Base-by-base conservation (phyloP, 805 yeast species). In the Maudiozyma turicensis region DNA sequence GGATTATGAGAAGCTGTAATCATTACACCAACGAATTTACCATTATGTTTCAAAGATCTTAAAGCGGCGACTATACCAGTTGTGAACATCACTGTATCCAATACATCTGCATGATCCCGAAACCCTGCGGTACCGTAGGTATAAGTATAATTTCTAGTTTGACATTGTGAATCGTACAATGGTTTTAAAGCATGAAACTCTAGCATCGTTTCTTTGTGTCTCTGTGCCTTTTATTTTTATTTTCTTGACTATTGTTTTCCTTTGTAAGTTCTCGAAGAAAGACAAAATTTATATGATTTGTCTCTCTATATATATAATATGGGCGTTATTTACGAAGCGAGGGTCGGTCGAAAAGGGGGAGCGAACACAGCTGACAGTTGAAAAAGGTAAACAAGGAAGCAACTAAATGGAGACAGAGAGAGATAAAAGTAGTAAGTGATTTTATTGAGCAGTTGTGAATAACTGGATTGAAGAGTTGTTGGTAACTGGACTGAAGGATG, bases 71-170 rank as follows among this genome's bases (percentile, higher is more conserved):
- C 64, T 15, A 89, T 71, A 2, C 96, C 96, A 14, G 85, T 88
- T 6, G 91, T 75, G 65, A 80, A 86, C 66, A 87, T 84, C 33
- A 90, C 91, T 14, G 88, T 82, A 61, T 87, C 95, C 54, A 91
- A 70, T 14, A 74, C 66, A 20, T 68, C 62, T 1, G 95, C 90
- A 44, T 78, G 71, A 70, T 82, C 82, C 51, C 99, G 78, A 70
- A 93, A 93, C 8, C 99, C 99, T 1, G 99, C 99, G 0, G 99
- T 93, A n/a, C 99, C 99, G 60, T 93, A 93, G 14, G 78, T 68
- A 60, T 79, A 83, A 1, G 52, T 48, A 35, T 67, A 54, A 28
- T 57, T 64, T n/a, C 64, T 61, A 1, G 82, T 80, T 49, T 49
- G 52, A 45, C 65, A 64, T 26, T 77, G 78, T 31, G 63, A 37